Conservation (phyloP, 441 rosid species). For the Populus tomentosa region DNA sequence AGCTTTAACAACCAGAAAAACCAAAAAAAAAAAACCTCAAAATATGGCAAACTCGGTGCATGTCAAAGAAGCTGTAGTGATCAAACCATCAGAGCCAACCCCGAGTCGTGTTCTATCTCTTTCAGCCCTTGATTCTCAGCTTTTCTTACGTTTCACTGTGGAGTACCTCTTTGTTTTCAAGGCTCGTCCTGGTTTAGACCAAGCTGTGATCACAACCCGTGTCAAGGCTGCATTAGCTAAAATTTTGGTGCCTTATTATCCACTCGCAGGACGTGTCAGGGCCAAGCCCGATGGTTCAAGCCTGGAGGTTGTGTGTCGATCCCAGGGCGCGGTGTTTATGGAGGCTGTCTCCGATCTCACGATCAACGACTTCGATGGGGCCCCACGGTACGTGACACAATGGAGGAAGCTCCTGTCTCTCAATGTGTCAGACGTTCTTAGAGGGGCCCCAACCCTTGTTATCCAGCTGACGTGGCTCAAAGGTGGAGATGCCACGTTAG, state of each 20-base stretch:
- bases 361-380: conserved; percentile 40
- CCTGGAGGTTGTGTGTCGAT: conserved; percentile 58
- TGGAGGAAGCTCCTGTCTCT: conserved; percentile 66
- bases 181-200: conserved; percentile 32
- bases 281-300: conserved; percentile 33
- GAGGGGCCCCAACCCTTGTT: conserved; percentile 62
- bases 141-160: conserved; percentile 72
- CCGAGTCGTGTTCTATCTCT: conserved; percentile 54
- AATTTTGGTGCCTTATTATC: conserved; percentile 64
- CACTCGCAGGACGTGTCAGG: conserved; percentile 71
- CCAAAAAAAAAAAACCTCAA: conserved; percentile 6
- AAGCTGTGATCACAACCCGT: conserved; percentile 20
- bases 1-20: background rate
- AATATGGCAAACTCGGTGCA: conserved; percentile 50
- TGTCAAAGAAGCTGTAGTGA: conserved; percentile 45
- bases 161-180: conserved; percentile 64
- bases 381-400: conserved; percentile 54
- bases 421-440: conserved; percentile 56
- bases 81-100: conserved; percentile 57
- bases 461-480: conserved; percentile 84
- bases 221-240: conserved; percentile 56
- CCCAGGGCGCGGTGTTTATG: conserved; percentile 58
- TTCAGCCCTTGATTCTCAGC: conserved; percentile 84
- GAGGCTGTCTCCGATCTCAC: conserved; percentile 45
- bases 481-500: conserved; percentile 64